Base-by-base conservation (phyloP, 176 grass and related monocot species). In the Canna indica region DNA sequence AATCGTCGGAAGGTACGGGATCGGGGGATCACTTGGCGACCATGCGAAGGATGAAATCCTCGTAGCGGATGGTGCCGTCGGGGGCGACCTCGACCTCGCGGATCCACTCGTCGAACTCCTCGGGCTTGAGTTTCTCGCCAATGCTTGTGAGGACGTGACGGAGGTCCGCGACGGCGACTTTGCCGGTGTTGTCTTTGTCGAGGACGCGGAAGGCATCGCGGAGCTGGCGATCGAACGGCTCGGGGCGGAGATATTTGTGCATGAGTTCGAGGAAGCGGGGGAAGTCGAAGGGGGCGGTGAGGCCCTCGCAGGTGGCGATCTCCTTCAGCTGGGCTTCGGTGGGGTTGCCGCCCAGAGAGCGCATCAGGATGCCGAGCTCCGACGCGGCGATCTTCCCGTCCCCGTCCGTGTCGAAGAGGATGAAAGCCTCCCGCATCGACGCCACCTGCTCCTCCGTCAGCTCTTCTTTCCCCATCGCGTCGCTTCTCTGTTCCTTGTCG, bases 61-160 rank as follows among this genome's bases (percentile, higher is more conserved):
- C 94, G 79, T 99, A 99, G 64, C 81, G 84, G 77, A 99, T 90
- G 75, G 88, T 90, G 61, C 94, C 94, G 47, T 99, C 88, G 1
- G 89, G 80, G 22, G 77, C 84, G 68, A 93, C 86, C 52, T 89
- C 88, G 48, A 97, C 86, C 81, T 97, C 88, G 77, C 90, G 87
- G 86, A 93, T 99, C 94, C 94, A 99, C 84, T 99, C 94, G 69
- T 99, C 94, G 81, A 99, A 99, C 80, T 99, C 94, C n/a, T 76
- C 71, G 1, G 85, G 85, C 68, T 91, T 88, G 74, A 97, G 84
- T 79, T 99, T 99, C 89, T 99, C 94, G 45, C 94, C 94, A 50
- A 99, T 91, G 82, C 79, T 87, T 72, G 86, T 88, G 77, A 99
- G 89, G 74, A 99, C 89, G 79, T 99, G 94, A 82, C 89, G 85